A percentile compares a stretch with the other conserved stretches of the same genome.
Evolutionary conservation across 805 yeast species (phyloP).

Genomic region (Priceomyces castillae): DNA sequence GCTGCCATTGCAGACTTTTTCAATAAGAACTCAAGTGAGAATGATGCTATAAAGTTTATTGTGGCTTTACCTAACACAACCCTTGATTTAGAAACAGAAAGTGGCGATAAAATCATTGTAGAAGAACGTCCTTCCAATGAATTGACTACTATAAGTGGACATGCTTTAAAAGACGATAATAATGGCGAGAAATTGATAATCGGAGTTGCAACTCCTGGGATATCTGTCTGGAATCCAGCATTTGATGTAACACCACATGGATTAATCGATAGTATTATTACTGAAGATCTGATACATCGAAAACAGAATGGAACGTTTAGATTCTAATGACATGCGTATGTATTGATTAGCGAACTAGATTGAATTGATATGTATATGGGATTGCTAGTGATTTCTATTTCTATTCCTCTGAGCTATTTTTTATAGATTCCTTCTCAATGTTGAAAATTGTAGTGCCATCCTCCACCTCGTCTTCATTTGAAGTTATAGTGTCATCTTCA

Average conservation of each 20-base stretch:
- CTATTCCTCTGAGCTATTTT: too few species aligned
- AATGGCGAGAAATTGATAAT: conserved; percentile 49
- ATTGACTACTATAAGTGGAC: conserved; percentile 72
- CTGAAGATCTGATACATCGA: conserved; percentile 68
- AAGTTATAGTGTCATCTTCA: neutral
- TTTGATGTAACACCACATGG: conserved; percentile 89
- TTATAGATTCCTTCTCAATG: neutral
- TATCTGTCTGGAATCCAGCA: conserved; percentile 93
- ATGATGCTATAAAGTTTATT: conserved; percentile 59
- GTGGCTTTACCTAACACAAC: conserved; percentile 97
- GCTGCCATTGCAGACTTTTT: conserved; percentile 65
- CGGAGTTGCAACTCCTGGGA: conserved; percentile 80
- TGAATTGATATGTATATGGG: too few species aligned
- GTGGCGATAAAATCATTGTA: conserved; percentile 76
- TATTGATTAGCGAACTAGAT: too few species aligned
- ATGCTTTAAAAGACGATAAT: conserved; percentile 20
- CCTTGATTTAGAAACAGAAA: conserved; percentile 61
- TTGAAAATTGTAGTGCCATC: conserved; percentile 3
- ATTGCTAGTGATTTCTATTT: too few species aligned
- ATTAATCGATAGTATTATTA: conserved; percentile 83
- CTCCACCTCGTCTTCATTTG: neutral
- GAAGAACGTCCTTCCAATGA: conserved; percentile 87
- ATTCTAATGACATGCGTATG: conserved; percentile 18
- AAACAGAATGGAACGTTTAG: conserved; percentile 47
- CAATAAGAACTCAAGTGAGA: conserved; percentile 16